Base-by-base conservation (phyloP, 2,329 filamentous ascomycete species). In the Trichoderma lentiforme region DNA sequence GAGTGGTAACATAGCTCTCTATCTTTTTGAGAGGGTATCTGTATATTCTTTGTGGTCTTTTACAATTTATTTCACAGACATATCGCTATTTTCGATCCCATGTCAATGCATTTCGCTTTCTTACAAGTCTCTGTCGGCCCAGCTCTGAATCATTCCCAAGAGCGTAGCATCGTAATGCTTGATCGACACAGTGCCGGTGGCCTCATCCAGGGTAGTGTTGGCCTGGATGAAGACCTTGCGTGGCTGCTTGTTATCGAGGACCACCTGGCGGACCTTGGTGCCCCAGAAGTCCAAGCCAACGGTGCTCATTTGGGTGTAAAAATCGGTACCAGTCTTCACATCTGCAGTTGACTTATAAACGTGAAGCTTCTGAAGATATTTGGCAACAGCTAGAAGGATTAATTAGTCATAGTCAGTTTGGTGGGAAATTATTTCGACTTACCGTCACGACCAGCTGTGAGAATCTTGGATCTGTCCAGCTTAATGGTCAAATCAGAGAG, bases 271-370 rank as follows among this genome's bases (percentile, higher is more conserved):
- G 30, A 98, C 89, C 82, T 91, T 92, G 74, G 88, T 90, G 70
- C 92, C 94, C 88, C 93, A 98, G 84, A 93, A 98, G 51, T 93
- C 91, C 67, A 90, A 83, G 72, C 92, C 92, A 26, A 98, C 95
- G 28, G 87, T 85, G 8, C 95, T 97, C 86, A 97, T 95, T 34
- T 91, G 87, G 73, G 91, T 89, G 80, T 97, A 98, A 82, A 97
- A 89, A 76, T 89, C 88, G 75, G 88, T 90, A n/a, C 93, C 95
- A 2, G 86, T 87, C 76, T 91, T 87, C 21, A 95, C 87, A 79
- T 98, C 94, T 7, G 94, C 95, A 1, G 94, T 97, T 5, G 91
- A 89, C 86, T 98, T 98, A 86, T 93, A 98, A 74, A 98, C 87
- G 81, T 98, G 95, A 74, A 98, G 84, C 82, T 97, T 96, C 83